These are phyloP conservation scores for Plasmodium cynomolgi DNA, from an alignment of 169 alveolate species.

Conservation along the genomic window DNA sequence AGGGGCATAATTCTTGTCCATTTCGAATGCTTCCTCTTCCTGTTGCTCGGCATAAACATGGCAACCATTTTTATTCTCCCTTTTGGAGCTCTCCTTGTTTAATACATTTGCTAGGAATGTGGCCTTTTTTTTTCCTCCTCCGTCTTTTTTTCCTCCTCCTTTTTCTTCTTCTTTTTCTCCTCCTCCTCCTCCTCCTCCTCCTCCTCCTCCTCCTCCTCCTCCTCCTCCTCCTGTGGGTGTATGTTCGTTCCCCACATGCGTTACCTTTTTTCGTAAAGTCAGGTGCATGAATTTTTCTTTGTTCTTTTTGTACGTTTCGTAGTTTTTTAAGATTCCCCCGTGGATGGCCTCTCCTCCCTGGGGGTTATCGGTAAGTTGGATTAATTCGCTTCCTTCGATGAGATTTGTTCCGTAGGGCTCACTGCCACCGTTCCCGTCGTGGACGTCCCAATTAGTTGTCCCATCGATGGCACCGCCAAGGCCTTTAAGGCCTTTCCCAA, in stretches of 20 bases:
- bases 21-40: background rate
- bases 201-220: background rate
- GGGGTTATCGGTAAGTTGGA: background rate
- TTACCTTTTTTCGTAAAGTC: constrained; percentile 35
- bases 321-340: constrained; percentile 23
- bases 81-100: background rate
- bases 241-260: background rate
- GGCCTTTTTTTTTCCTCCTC: background rate
- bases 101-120: background rate
- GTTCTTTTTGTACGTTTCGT: constrained; percentile 67
- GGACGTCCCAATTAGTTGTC: background rate
- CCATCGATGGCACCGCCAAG: background rate
- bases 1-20: background rate
- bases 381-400: background rate
- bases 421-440: background rate
- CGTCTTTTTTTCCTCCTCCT: background rate
- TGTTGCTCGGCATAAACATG: background rate
- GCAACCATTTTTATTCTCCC: background rate
- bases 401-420: background rate
- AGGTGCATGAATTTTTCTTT: constrained; percentile 66
- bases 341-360: background rate
- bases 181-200: background rate
- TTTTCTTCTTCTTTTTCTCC: background rate
- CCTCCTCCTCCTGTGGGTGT: background rate
- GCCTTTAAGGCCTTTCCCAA: background rate